Evolutionary conservation across 768 basidiomycete species (phyloP), one percentile per base, ranked within the genome.

Genomic region (Mycena leptocephala): DNA sequence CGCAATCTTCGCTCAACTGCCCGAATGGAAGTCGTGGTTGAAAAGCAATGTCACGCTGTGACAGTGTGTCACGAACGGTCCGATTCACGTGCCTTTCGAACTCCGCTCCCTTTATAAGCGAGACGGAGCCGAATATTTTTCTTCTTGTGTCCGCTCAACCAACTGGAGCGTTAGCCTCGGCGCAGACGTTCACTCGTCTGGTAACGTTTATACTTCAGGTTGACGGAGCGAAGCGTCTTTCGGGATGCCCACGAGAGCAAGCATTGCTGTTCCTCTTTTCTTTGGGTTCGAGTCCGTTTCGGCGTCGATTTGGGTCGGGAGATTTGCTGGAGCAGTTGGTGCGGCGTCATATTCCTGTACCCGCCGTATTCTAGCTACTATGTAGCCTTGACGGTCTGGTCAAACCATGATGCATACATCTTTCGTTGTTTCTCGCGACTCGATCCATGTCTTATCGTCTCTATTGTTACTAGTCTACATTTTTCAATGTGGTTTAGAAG

Each of bases 311-410:
- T 87, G 89, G 81, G 79, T 78, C 85, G 85, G 82, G 67, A 58
- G 55, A 22, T 41, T 39, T 32, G 39, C 3, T 9, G 53, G 82
- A 83, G 84, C 81, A 76, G 82, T 83, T 78, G 73, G 81, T 80
- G 90, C 87, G 88, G 92, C 92, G 91, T 93, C 90, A 95, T 95
- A 94, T 95, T 94, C 92, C 93, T 93, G 87, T 88, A 92, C 92
- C 90, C 91, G 88, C 93, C 91, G 93, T 94, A 94, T 86, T 82
- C 84, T 84, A 88, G 93, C 89, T 87, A 93, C 92, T 93, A 93
- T 89, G 93, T 94, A 89, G 90, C 93, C 76, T 90, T 94, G 94
- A 95, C 92, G 92, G 93, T 92, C 84, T 89, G 91, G 93, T 91
- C 79, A 94, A 93, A 94, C 94, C 94, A 95, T 95, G 92, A 92